Percentiles rank a stretch among this genome's conserved stretches.
These are phyloP conservation scores for Verticillium albo-atrum DNA, from an alignment of 2,329 filamentous ascomycete species.

Conservation along the genomic window DNA sequence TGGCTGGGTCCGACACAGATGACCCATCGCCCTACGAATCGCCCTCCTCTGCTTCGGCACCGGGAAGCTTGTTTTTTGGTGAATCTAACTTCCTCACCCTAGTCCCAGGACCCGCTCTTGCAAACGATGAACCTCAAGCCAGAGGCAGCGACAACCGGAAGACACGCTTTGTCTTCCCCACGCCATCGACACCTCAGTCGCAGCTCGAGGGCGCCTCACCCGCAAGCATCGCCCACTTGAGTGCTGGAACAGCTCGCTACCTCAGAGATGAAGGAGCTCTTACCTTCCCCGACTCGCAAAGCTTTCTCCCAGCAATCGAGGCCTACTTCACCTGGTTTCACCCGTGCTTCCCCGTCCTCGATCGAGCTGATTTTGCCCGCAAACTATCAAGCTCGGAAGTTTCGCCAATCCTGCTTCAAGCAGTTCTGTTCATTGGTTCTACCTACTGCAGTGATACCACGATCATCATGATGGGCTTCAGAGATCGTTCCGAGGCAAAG, in stretches of 20 bases:
- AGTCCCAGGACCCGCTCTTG: conserved; percentile 9
- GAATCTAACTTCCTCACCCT: conserved; percentile 34
- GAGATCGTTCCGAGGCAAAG: conserved; percentile 44
- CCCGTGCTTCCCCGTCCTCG: conserved; percentile 50
- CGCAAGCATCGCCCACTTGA: conserved; percentile 8
- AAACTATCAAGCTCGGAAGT: conserved; percentile 34
- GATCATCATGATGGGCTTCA: conserved; percentile 39
- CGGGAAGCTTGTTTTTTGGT: conserved; percentile 29
- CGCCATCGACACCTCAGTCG: conserved; percentile 8
- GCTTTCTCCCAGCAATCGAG: conserved; percentile 23
- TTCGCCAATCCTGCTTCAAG: conserved; percentile 45
- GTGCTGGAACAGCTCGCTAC: conserved; percentile 13
- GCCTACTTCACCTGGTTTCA: conserved; percentile 55
- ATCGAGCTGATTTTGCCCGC: conserved; percentile 36
- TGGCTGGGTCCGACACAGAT: conserved; percentile 3
- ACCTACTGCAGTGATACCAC: conserved; percentile 45
- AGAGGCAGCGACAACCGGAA: conserved; percentile 2
- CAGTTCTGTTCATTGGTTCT: conserved; percentile 50
- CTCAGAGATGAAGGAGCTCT: conserved; percentile 15
- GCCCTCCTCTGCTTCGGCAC: conserved; percentile 8
- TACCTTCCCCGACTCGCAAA: conserved; percentile 13
- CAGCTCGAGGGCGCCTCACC: conserved; percentile 2
- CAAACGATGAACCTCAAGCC: neutral
- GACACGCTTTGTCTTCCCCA: conserved; percentile 11
- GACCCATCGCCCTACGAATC: neutral